Percentiles rank a stretch among this genome's conserved stretches.
Evolutionary conservation across 2,329 filamentous ascomycete genomes (phyloP).

Genomic region (Colletotrichum spaethianum): DNA sequence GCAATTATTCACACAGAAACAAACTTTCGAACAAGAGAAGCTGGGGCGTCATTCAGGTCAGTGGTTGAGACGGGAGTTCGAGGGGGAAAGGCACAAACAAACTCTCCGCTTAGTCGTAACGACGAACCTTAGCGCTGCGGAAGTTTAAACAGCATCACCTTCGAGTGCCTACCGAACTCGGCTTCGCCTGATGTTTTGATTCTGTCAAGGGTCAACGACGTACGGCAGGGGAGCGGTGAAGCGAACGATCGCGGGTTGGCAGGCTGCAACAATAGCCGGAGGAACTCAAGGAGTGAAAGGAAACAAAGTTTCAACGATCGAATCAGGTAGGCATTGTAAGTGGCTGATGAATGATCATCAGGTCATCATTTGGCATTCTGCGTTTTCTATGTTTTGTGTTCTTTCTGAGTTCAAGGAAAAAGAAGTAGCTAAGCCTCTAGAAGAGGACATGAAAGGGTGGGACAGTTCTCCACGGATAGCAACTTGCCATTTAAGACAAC

Average conservation of each 20-base stretch:
- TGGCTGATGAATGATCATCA: not conserved
- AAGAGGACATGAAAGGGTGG: not conserved
- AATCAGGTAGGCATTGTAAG: slow-evolving; percentile 13
- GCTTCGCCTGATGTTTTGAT: slow-evolving; percentile 15
- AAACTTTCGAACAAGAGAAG: not conserved
- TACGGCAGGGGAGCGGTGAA: not conserved
- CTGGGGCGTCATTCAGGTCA: not conserved
- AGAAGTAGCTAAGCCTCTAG: not conserved
- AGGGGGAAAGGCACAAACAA: slow-evolving; percentile 1
- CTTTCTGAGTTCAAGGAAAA: not conserved
- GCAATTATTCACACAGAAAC: not conserved
- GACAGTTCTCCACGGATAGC: slow-evolving; percentile 1
- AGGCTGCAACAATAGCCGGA: not conserved
- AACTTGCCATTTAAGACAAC: slow-evolving; percentile 18
- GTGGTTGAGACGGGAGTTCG: slow-evolving; percentile 5
- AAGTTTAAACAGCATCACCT: slow-evolving; percentile 22
- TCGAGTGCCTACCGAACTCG: not conserved
- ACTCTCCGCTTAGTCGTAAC: slow-evolving; percentile 25
- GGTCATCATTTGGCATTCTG: not conserved
- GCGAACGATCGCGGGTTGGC: not conserved
- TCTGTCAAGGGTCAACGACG: slow-evolving; percentile 3
- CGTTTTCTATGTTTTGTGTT: not conserved
- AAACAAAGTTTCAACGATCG: slow-evolving; percentile 11
- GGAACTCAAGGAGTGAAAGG: not conserved
- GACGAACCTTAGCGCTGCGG: slow-evolving; percentile 2